phyloP scores from a whole-genome alignment of 2,329 filamentous ascomycete species.

The Colletotrichum horii region DNA sequence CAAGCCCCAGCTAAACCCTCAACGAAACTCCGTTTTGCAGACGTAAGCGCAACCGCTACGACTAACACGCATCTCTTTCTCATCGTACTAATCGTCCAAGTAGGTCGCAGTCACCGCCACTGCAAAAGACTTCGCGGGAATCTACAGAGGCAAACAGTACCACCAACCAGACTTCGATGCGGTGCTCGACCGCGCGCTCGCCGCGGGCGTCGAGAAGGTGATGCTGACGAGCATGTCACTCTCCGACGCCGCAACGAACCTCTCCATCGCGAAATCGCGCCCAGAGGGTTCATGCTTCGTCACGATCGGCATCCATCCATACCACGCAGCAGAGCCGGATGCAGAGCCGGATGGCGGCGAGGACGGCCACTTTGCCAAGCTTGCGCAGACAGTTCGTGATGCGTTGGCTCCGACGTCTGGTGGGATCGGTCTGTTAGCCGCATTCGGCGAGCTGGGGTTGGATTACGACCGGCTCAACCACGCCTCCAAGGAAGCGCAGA shows the following conservation, averaged over 20 bases:
- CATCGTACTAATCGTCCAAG: not conserved
- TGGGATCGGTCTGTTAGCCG: slow-evolving; percentile 36
- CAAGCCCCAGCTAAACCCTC: not conserved
- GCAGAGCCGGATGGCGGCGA: slow-evolving; percentile 25
- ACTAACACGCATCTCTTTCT: not conserved
- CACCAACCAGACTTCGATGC: slow-evolving; percentile 48
- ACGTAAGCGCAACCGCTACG: not conserved
- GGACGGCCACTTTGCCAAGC: slow-evolving; percentile 25
- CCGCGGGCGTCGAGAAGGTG: slow-evolving; percentile 46
- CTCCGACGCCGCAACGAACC: slow-evolving; percentile 31
- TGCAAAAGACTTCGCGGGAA: slow-evolving; percentile 51
- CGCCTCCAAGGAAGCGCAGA: slow-evolving; percentile 45
- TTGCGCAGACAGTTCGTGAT: slow-evolving; percentile 27
- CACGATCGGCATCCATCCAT: slow-evolving; percentile 56
- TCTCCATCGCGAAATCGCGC: slow-evolving; percentile 30
- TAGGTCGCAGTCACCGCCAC: slow-evolving; percentile 43
- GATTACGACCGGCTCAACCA: slow-evolving; percentile 53
- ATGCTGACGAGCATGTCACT: slow-evolving; percentile 45
- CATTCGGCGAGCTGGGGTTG: slow-evolving; percentile 55
- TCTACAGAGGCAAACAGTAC: slow-evolving; percentile 54
- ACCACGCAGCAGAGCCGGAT: slow-evolving; percentile 51
- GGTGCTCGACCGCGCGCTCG: slow-evolving; percentile 44
- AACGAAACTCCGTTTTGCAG: slow-evolving; percentile 11
- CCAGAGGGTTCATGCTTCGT: slow-evolving; percentile 39
- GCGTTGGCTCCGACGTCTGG: slow-evolving; percentile 19